Conservation (phyloP, 371 early-diverging fungal genomes). For the Mucor saturninus region DNA sequence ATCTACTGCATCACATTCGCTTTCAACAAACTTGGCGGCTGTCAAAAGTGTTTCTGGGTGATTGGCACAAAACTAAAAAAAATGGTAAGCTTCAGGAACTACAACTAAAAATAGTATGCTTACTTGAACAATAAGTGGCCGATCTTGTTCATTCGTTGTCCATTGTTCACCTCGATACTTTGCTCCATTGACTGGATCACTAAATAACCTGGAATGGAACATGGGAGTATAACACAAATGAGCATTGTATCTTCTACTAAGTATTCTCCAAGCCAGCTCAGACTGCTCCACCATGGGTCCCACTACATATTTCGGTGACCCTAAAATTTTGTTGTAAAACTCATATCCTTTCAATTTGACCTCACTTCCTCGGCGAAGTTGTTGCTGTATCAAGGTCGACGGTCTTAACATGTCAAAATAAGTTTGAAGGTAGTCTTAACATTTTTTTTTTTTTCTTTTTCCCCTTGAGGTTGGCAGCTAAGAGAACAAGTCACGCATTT, state of each 20-base stretch:
- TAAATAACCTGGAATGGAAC: constrained; percentile 90
- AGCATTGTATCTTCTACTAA: constrained; percentile 86
- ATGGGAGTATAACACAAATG: constrained; percentile 97
- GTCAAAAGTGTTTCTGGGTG: constrained; percentile 81
- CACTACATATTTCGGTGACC: constrained; percentile 75
- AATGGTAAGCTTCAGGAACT: not conserved
- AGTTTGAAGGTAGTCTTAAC: too few species aligned
- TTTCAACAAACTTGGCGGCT: constrained; percentile 82
- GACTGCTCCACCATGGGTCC: constrained; percentile 95
- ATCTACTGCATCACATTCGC: constrained; percentile 92
- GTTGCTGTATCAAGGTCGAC: not conserved
- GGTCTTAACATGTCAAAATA: not conserved
- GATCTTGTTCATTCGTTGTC: constrained; percentile 70
- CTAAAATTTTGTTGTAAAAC: constrained; percentile 40
- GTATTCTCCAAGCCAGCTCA: constrained; percentile 88
- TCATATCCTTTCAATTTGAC: constrained; percentile 26
- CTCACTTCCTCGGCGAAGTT: not conserved
- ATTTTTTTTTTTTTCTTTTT: too few species aligned
- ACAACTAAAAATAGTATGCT: not conserved
- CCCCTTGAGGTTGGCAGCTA: too few species aligned
- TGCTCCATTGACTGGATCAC: constrained; percentile 52
- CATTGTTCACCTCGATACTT: constrained; percentile 71
- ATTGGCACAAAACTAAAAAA: constrained; percentile 91
- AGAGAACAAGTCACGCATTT: not conserved
- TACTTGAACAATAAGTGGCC: constrained; percentile 90